Conservation (phyloP, 2,329 filamentous ascomycete species). For the Paecilomyces sp. region DNA sequence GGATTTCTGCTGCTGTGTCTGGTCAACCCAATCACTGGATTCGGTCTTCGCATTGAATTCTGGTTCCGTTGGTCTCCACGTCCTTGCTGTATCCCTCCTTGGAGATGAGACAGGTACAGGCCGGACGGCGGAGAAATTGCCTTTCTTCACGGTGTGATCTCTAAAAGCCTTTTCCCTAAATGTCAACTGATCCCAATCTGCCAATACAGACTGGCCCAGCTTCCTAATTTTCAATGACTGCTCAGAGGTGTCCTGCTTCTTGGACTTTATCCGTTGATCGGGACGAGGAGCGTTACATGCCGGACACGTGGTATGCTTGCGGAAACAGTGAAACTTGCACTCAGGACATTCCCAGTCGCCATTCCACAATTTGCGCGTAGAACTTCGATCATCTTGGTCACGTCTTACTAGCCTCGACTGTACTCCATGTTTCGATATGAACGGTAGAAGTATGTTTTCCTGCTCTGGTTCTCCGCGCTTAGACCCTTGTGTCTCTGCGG, state of each 20-base stretch:
- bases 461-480: neutral
- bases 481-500: neutral
- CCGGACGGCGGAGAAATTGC: neutral
- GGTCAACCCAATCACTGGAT: neutral
- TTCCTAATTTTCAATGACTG: slow-evolving; percentile 14
- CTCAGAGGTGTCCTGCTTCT: neutral
- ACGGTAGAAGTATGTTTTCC: neutral
- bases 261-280: slow-evolving; percentile 3
- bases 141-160: neutral
- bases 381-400: neutral
- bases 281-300: slow-evolving; percentile 20
- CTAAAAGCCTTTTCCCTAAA: neutral
- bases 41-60: neutral
- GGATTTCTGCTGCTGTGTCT: neutral
- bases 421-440: neutral
- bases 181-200: slow-evolving; percentile 9
- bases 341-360: slow-evolving; percentile 21
- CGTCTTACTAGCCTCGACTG: neutral
- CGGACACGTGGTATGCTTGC: slow-evolving; percentile 16
- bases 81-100: neutral
- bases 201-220: slow-evolving; percentile 11
- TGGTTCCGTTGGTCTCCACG: neutral
- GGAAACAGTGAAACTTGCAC: slow-evolving; percentile 15
- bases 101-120: neutral
- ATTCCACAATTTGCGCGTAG: neutral